A percentile compares a stretch with the other conserved stretches of the same genome.
Evolutionary conservation across 1,139 yeast species (phyloP).

Genomic region (Blastobotrys indianensis): DNA sequence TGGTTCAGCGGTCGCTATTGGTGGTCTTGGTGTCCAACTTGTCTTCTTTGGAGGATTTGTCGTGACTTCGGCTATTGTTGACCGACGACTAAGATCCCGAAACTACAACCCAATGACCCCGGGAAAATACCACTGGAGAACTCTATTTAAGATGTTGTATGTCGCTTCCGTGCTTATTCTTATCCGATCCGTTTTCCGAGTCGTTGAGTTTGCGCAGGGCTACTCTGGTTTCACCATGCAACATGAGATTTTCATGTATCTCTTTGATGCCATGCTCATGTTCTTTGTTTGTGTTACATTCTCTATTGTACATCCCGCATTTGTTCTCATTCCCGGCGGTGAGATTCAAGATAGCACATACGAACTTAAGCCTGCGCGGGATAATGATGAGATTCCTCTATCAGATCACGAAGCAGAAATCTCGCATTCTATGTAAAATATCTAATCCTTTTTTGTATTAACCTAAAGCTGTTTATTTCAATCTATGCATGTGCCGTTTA

Average conservation of each 20-base stretch:
- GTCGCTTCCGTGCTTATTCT: conserved; percentile 34
- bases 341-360: background rate
- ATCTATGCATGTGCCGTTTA: no score
- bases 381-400: no score
- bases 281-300: conserved; percentile 9
- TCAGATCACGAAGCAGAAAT: no score
- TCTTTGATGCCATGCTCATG: conserved; percentile 33
- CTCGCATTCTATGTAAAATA: no score
- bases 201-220: conserved; percentile 40
- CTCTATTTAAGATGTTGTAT: conserved; percentile 23
- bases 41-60: conserved; percentile 36
- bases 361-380: no score
- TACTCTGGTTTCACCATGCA: conserved; percentile 33
- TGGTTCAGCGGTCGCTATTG: conserved; percentile 23
- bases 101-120: conserved; percentile 7
- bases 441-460: no score
- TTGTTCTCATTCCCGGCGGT: conserved; percentile 5
- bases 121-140: conserved; percentile 18
- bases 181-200: conserved; percentile 40
- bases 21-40: conserved; percentile 35
- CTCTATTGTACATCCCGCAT: conserved; percentile 14
- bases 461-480: no score
- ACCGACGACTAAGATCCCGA: conserved; percentile 12
- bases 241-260: conserved; percentile 38
- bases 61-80: conserved; percentile 14